Base-by-base conservation (phyloP, 345 rosid species). In the Populus euphratica region DNA sequence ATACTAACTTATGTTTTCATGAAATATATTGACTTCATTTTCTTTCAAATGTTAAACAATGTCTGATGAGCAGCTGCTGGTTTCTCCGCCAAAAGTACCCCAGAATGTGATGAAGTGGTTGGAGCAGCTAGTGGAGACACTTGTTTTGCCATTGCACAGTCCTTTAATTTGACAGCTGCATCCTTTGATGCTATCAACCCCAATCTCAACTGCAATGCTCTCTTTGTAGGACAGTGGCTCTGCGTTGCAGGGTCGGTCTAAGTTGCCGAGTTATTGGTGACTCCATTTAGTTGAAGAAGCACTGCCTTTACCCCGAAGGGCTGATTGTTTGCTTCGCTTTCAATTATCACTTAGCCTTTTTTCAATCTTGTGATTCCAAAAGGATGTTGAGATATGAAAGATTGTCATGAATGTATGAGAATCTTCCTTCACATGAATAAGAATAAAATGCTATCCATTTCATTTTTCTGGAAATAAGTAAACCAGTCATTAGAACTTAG, bases 201-300 rank as follows among this genome's bases (percentile, higher is more conserved):
- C 6, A 88, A 88, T 39, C 71, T 86, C 77, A 59, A 79, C 3
- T 84, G 87, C 5, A 0, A 16, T 14, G 29, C 49, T 1, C 72
- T 82, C 69, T 84, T 86, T 41, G 64, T 79, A 20, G 87, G 87
- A n/a, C 86, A 84, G 56, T 86, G 87, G 85, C 68, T 87, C 4
- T 86, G 88, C 36, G 71, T 79, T 38, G 73, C 25, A 8, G 82
- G 84, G 56, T 61, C 38, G 12, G 11, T 10, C 44, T 41, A 41
- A 41, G 12, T 41, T 41, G 12, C 44, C 44, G 13, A 1, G 44
- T 41, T 41, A 10, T 54, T 61, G 38, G 2, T 1, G 2, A 9
- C 44, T 41, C 44, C 44, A 41, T 41, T 41, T 39, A 39, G 2
- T 8, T 39, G 1, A 7, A 41, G 13, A 41, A 9, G 44, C 12